Percentiles rank a stretch among this genome's conserved stretches.
Evolutionary conservation across 345 rosid species (phyloP).

Genomic region (Clarkia xantiana): DNA sequence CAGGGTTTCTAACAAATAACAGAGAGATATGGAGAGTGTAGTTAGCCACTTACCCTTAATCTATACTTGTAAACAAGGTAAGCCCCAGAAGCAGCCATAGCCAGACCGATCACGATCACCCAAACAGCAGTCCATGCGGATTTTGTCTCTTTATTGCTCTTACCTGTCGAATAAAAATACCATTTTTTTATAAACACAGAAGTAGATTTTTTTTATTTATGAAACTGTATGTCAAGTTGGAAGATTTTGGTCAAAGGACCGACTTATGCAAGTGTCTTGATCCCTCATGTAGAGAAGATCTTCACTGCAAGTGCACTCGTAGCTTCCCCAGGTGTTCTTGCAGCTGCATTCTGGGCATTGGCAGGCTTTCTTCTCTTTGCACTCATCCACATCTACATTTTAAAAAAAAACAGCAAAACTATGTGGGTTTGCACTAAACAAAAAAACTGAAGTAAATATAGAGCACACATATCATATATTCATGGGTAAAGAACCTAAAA

Average conservation of each 20-base stretch:
- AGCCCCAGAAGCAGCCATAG: conserved; percentile 73
- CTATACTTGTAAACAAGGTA: conserved; percentile 54
- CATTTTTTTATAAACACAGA: background rate
- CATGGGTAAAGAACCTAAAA: too few relatives aligned
- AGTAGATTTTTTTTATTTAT: background rate
- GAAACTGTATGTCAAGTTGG: background rate
- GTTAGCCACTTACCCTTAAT: conserved; percentile 9
- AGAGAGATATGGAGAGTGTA: background rate
- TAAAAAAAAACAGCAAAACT: background rate
- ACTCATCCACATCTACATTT: conserved; percentile 67
- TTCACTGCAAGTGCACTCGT: conserved; percentile 74
- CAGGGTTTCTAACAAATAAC: background rate
- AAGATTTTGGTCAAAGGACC: conserved; percentile 11
- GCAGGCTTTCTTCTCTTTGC: conserved; percentile 88
- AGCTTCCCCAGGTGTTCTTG: conserved; percentile 90
- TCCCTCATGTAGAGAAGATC: conserved; percentile 85
- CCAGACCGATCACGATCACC: conserved; percentile 71
- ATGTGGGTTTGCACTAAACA: background rate
- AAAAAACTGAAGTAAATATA: too few relatives aligned
- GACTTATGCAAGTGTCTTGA: conserved; percentile 93
- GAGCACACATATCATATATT: too few relatives aligned
- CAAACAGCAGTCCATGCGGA: conserved; percentile 93
- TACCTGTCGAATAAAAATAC: conserved; percentile 29
- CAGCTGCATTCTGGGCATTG: conserved; percentile 95
- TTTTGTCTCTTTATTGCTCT: conserved; percentile 50